Percentiles rank a stretch among this genome's conserved stretches.
Conservation (phyloP, 2,329 filamentous ascomycete genomes). For the Ceratocystiopsis brevicomis region DNA sequence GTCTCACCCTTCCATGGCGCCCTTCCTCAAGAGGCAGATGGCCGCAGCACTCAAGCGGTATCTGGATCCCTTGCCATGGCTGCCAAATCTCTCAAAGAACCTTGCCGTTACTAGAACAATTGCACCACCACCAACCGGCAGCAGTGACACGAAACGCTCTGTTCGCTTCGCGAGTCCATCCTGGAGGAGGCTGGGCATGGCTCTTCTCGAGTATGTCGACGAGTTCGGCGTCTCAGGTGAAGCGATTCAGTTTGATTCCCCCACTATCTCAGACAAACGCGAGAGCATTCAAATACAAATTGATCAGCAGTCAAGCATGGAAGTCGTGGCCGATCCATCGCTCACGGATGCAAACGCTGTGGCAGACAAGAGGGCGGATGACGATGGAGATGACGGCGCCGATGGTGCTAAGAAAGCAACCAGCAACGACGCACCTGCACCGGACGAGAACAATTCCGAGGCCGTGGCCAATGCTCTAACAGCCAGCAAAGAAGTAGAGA, state of each 20-base stretch:
- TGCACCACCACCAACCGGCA: neutral
- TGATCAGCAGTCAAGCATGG: slow-evolving; percentile 14
- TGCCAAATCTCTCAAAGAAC: slow-evolving; percentile 31
- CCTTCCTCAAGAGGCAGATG: slow-evolving; percentile 34
- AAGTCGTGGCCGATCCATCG: no score
- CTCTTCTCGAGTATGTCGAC: slow-evolving; percentile 19
- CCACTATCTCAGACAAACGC: slow-evolving; percentile 18
- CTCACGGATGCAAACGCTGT: no score
- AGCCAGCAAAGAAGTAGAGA: no score
- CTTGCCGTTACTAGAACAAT: neutral
- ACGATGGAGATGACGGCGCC: neutral
- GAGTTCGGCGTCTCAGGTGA: slow-evolving; percentile 18
- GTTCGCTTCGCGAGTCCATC: slow-evolving; percentile 17
- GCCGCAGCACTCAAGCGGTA: slow-evolving; percentile 31
- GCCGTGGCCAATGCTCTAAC: neutral
- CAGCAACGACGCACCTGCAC: neutral
- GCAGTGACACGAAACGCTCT: neutral
- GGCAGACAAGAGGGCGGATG: no score
- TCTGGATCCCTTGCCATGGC: slow-evolving; percentile 42
- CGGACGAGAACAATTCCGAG: neutral
- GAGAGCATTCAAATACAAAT: slow-evolving; percentile 21
- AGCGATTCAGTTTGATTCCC: slow-evolving; percentile 18
- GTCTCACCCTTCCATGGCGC: slow-evolving; percentile 40
- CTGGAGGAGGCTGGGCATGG: slow-evolving; percentile 25
- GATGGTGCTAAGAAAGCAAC: neutral